Evolutionary conservation across 495 filamentous ascomycete species (phyloP).

Genomic region (Trichoderma reesei): DNA sequence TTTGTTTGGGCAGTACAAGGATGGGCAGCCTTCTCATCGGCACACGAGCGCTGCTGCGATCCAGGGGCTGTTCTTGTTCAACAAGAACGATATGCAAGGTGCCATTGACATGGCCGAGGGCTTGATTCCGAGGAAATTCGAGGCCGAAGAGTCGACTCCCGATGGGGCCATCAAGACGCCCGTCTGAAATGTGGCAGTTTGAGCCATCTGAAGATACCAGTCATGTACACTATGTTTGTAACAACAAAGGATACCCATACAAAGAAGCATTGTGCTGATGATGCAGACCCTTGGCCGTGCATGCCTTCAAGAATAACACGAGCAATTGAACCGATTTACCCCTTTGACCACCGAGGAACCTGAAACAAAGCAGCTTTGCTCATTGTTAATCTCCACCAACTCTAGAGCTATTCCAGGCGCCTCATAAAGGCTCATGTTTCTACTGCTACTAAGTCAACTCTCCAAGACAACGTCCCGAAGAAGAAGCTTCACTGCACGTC

Average conservation of each 20-base stretch:
- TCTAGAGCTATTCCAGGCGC: too few species aligned
- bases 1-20: slow-evolving; percentile 32
- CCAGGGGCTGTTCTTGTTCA: slow-evolving; percentile 88
- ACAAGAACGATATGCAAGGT: slow-evolving; percentile 80
- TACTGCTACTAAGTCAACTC: too few species aligned
- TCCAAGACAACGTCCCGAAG: too few species aligned
- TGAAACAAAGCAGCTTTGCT: too few species aligned
- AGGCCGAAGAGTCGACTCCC: slow-evolving; percentile 25
- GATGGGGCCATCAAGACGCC: slow-evolving; percentile 24
- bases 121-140: slow-evolving; percentile 45
- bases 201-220: neutral
- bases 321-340: slow-evolving; percentile 10
- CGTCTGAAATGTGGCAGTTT: slow-evolving; percentile 10
- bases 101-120: slow-evolving; percentile 72
- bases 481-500: too few species aligned
- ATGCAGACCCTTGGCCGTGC: neutral
- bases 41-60: slow-evolving; percentile 77
- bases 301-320: neutral
- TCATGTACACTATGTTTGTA: slow-evolving; percentile 4
- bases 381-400: too few species aligned
- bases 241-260: neutral
- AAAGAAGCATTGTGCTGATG: neutral
- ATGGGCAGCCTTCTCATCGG: slow-evolving; percentile 32
- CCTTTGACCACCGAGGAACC: neutral
- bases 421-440: too few species aligned